Percentiles rank a stretch among this genome's conserved stretches.
Evolutionary conservation across 2,329 filamentous ascomycete species (phyloP).

Genomic region (Cytospora schulzeri): DNA sequence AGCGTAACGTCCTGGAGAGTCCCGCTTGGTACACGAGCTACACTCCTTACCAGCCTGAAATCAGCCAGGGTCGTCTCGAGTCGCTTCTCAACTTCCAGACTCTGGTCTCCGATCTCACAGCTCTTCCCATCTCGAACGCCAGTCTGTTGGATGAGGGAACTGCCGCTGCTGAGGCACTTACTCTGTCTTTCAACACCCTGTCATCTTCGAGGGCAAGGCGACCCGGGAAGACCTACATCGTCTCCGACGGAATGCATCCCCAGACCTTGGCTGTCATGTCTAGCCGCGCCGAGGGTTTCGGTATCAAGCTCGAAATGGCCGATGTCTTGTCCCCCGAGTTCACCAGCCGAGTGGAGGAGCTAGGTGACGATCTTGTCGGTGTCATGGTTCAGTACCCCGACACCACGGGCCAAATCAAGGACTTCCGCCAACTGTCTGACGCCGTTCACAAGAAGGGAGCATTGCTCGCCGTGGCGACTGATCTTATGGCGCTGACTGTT

Average conservation of each 20-base stretch:
- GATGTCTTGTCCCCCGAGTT: constrained; percentile 68
- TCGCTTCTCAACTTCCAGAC: constrained; percentile 96
- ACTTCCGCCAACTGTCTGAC: constrained; percentile 75
- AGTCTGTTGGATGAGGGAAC: constrained; percentile 90
- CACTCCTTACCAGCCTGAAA: constrained; percentile 95
- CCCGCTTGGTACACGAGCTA: constrained; percentile 98
- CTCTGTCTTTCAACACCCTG: constrained; percentile 79
- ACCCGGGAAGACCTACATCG: constrained; percentile 77
- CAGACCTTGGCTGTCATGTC: constrained; percentile 83
- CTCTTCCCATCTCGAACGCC: constrained; percentile 84
- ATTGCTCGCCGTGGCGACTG: constrained; percentile 85
- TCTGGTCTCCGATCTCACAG: constrained; percentile 84
- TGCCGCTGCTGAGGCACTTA: constrained; percentile 94
- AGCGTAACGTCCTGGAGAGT: constrained; percentile 88
- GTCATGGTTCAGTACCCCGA: constrained; percentile 95
- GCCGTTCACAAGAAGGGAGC: constrained; percentile 76
- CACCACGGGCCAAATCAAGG: constrained; percentile 76
- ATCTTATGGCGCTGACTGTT: constrained; percentile 83
- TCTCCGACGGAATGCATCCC: constrained; percentile 80
- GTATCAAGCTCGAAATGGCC: constrained; percentile 73
- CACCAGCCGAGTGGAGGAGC: constrained; percentile 66
- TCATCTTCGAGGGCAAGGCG: constrained; percentile 72
- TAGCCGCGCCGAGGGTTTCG: constrained; percentile 88
- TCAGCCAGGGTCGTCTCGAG: constrained; percentile 91
- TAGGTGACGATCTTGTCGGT: constrained; percentile 82